Conservation (phyloP, 2,329 filamentous ascomycete species). For the Alternaria ventricosa region DNA sequence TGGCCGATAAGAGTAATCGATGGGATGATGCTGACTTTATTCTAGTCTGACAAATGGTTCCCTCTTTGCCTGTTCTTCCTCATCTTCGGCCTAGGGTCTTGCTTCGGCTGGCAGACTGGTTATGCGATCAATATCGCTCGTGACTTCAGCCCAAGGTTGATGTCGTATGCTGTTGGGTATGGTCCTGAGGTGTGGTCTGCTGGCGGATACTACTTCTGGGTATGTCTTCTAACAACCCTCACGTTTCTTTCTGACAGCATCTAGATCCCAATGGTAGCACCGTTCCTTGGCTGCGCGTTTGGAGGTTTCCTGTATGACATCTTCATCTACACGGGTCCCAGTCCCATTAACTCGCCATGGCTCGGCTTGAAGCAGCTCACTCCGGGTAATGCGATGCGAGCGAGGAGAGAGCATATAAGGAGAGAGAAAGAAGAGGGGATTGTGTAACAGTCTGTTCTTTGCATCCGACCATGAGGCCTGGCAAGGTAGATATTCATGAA, state of each 20-base stretch:
- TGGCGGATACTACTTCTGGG: slow-evolving; percentile 76
- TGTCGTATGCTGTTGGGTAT: slow-evolving; percentile 73
- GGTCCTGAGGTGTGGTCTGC: slow-evolving; percentile 70
- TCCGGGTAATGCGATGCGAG: slow-evolving; percentile 29
- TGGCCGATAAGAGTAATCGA: neutral
- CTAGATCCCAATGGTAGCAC: slow-evolving; percentile 74
- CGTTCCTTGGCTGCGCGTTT: slow-evolving; percentile 63
- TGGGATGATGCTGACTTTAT: neutral
- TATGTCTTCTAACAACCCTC: slow-evolving; percentile 38
- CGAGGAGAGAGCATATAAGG: slow-evolving; percentile 25
- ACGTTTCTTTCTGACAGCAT: neutral
- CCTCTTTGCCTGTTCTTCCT: slow-evolving; percentile 72
- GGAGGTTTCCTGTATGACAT: slow-evolving; percentile 42
- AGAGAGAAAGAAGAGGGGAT: slow-evolving; percentile 40
- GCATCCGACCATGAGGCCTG: neutral
- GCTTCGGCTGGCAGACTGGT: slow-evolving; percentile 78
- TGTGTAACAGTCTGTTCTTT: slow-evolving; percentile 13
- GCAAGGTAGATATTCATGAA: neutral
- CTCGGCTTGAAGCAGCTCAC: slow-evolving; percentile 65
- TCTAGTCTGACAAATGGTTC: slow-evolving; percentile 44
- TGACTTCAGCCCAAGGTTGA: slow-evolving; percentile 73
- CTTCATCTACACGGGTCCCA: slow-evolving; percentile 70
- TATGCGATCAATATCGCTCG: slow-evolving; percentile 77
- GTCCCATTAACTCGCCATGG: slow-evolving; percentile 71
- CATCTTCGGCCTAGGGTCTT: slow-evolving; percentile 75